Conservation (phyloP, 2,329 filamentous ascomycete species). For the Pseudopyricularia cyperi region DNA sequence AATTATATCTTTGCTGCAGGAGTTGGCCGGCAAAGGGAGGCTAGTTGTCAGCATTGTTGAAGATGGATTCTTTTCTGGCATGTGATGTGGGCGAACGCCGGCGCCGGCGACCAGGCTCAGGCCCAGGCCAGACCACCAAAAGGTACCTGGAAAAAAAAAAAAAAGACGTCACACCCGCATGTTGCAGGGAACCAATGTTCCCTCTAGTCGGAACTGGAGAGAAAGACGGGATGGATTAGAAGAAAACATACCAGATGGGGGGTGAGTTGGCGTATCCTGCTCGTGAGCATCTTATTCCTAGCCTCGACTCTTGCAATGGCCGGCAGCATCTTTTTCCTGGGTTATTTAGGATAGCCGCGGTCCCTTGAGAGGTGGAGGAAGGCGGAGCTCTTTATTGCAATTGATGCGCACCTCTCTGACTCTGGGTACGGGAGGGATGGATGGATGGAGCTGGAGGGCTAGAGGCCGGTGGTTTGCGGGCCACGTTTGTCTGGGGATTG, state of each 20-base stretch:
- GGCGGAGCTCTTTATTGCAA: slow-evolving; percentile 2
- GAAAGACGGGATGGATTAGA: neutral
- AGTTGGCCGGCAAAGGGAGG: neutral
- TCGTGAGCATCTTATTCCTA: slow-evolving; percentile 19
- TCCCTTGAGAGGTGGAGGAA: neutral
- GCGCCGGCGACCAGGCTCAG: neutral
- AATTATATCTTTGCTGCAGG: slow-evolving; percentile 3
- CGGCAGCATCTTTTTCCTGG: slow-evolving; percentile 18
- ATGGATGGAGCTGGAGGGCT: too few species aligned
- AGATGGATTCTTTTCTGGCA: neutral
- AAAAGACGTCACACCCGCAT: neutral
- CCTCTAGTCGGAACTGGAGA: neutral
- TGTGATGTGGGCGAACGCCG: neutral
- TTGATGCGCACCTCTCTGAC: too few species aligned
- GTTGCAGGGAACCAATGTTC: neutral
- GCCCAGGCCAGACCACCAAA: neutral
- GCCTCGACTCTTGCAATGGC: slow-evolving; percentile 20
- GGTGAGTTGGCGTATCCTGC: slow-evolving; percentile 11
- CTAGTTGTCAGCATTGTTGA: neutral
- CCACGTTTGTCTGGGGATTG: neutral
- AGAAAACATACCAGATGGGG: slow-evolving; percentile 1
- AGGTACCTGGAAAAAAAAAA: too few species aligned
- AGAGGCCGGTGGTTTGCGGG: neutral
- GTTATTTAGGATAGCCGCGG: neutral
- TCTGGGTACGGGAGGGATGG: too few species aligned